Evolutionary conservation across 2,329 filamentous ascomycete genomes (phyloP), one percentile per base, ranked within the genome.

Genomic region (Davidsoniella virescens): DNA sequence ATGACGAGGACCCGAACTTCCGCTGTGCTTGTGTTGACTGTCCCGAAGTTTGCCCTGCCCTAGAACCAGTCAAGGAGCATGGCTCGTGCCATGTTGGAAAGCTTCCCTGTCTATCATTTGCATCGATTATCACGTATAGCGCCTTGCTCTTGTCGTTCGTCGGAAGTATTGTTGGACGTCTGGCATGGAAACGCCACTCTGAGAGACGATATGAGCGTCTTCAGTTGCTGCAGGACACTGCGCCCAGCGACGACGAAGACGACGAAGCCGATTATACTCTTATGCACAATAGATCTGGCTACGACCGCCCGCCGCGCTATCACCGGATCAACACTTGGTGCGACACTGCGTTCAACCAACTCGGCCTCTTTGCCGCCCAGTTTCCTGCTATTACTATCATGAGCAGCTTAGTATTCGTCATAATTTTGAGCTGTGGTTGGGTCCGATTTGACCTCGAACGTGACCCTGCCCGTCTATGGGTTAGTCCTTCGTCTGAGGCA

Each of bases 11-110:
- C 57, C 79, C 86, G 51, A 74, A 76, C 54, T 96, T 87, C 65
- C 78, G 86, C 52, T 98, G 92, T 64, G 85, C 90, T 47, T 98
- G 92, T 59, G 80, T 96, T 38, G 92, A 98, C 63, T 98, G 92
- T 59, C 85, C 83, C 0, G 79, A 75, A 1, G 82, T 92, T 2
- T 98, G 92, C 60, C 85, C 88, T 0, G 77, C 80, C 57, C 73
- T 98, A 16, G 84, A 87, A 0, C 78, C 78, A 3, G 75, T 96
- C n/a, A 69, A 79, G 50, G 70, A 82, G 49, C 69, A 72, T 2
- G 72, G 80, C 48, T 74, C 80, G 23, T 98, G 92, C 64, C 76
- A 82, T 57, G 87, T 98, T 39, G 92, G 92, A 42, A 65, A 80
- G 5, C 68, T 98, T n/a, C 90, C 90, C 0, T 98, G 93, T 60